Evolutionary conservation across 2,329 filamentous ascomycete genomes (phyloP).

Genomic region (Aspergillus sp.): DNA sequence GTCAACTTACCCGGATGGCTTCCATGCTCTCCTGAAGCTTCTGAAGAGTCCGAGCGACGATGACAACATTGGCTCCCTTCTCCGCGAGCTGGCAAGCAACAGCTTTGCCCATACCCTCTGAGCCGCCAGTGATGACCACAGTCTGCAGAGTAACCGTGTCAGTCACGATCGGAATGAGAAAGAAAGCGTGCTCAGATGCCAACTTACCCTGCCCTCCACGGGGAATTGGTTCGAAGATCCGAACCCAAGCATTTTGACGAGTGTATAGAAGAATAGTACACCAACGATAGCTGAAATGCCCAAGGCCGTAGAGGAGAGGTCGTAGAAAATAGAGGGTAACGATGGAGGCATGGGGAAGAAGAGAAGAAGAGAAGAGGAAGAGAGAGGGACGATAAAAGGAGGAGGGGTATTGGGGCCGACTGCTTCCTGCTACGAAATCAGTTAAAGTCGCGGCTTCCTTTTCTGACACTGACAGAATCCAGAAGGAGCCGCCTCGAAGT

Average conservation of each 20-base stretch:
- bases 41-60: constrained; percentile 75
- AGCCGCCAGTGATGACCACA: constrained; percentile 85
- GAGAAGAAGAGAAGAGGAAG: constrained; percentile 12
- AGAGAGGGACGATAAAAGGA: constrained; percentile 17
- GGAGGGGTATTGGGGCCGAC: neutral
- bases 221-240: constrained; percentile 72
- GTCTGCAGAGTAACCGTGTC: constrained; percentile 60
- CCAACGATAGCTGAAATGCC: constrained; percentile 39
- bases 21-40: constrained; percentile 75
- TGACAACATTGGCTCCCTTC: constrained; percentile 84
- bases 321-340: constrained; percentile 26
- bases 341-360: constrained; percentile 29
- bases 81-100: constrained; percentile 74
- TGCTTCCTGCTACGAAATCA: constrained; percentile 1
- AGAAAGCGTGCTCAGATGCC: too few species aligned
- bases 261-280: constrained; percentile 37
- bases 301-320: constrained; percentile 31
- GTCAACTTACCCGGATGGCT: constrained; percentile 62
- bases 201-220: constrained; percentile 77
- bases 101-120: constrained; percentile 86
- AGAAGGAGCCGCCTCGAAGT: constrained; percentile 3
- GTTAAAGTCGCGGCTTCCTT: constrained; percentile 16
- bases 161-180: neutral
- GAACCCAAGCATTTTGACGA: constrained; percentile 47
- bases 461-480: constrained; percentile 1